Evolutionary conservation across 352 stramenopile genomes (phyloP), one percentile per base, ranked within the genome.

Genomic region (Phytophthora pistaciae): DNA sequence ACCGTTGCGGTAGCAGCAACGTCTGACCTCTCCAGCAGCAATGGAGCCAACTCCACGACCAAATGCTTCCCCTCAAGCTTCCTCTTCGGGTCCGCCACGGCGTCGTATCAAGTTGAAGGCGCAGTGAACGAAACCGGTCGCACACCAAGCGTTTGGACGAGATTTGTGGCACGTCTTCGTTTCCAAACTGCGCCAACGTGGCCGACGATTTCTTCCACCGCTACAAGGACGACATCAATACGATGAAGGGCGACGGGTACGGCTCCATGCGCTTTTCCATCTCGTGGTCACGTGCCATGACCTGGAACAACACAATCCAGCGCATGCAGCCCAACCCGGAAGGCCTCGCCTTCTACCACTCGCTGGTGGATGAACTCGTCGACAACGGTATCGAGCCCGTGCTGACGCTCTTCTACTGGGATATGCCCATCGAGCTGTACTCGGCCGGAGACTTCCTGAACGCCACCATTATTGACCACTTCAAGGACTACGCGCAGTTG

Each of bases 181-280:
- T 84, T 13, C 78, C 94, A 21, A 52, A 50, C 18, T 96, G 75
- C 29, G 91, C 91, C 20, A 87, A 98, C 66, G 77, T 98, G 9
- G 93, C 92, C 1, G 93, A 91, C 73, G 94, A 99, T 82, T 91
- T 97, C 64, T 98, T 98, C 64, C 82, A 98, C 77, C 79, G 82
- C 38, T 97, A 91, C 70, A 68, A 92, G 31, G 73, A 97, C 33
- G 96, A 99, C 76, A 81, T 99, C 13, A 46, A 85, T 49, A 77
- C 98, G 10, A 98, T 99, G 91, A 90, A 95, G 66, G 72, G 71
- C 56, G 74, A 98, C 52, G 94, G 95, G 13, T 68, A 99, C 20
- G 87, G 95, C 66, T 85, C 90, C 16, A 98, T 98, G 76, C 87
- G 95, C 2, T 92, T 98, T 64, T 98, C 88, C 1, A 91, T 99